Percentiles rank a stretch among this genome's conserved stretches.
Conservation (phyloP, 2,329 filamentous ascomycete species). For the Didymella arachidicola region DNA sequence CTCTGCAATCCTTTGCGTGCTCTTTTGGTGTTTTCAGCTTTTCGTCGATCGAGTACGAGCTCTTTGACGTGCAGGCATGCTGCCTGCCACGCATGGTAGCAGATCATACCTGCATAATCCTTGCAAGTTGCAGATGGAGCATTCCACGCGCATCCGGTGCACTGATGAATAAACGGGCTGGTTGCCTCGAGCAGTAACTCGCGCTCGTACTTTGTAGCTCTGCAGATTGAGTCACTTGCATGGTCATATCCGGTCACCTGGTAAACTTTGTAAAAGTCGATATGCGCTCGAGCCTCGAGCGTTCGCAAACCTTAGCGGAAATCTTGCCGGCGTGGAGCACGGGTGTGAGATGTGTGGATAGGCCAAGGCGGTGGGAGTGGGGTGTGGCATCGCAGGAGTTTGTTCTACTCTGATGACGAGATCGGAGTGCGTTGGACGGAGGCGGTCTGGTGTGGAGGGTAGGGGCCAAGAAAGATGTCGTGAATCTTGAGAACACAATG, state of each 20-base stretch:
- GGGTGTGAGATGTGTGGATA: not conserved
- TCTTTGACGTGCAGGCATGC: not conserved
- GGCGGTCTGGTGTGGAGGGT: not conserved
- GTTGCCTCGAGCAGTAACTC: not conserved
- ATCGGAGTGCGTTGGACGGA: not conserved
- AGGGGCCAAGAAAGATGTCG: not conserved
- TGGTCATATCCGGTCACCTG: not conserved
- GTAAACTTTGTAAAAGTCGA: not conserved
- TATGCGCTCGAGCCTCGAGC: not conserved
- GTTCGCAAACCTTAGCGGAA: not conserved
- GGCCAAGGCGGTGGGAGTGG: not conserved
- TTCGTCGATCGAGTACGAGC: not conserved
- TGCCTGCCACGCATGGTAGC: not conserved
- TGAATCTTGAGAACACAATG: not conserved
- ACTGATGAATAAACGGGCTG: not conserved
- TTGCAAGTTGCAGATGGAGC: not conserved
- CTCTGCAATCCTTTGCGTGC: not conserved
- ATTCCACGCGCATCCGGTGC: not conserved
- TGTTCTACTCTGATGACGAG: not conserved
- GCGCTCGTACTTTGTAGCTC: not conserved
- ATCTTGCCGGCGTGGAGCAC: not conserved
- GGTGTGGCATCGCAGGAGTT: not conserved
- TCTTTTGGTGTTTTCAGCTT: not conserved
- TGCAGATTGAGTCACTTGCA: not conserved
- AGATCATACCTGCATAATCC: not conserved